phyloP scores from a whole-genome alignment of 2,329 filamentous ascomycete genomes.

The Alternaria sp. region DNA sequence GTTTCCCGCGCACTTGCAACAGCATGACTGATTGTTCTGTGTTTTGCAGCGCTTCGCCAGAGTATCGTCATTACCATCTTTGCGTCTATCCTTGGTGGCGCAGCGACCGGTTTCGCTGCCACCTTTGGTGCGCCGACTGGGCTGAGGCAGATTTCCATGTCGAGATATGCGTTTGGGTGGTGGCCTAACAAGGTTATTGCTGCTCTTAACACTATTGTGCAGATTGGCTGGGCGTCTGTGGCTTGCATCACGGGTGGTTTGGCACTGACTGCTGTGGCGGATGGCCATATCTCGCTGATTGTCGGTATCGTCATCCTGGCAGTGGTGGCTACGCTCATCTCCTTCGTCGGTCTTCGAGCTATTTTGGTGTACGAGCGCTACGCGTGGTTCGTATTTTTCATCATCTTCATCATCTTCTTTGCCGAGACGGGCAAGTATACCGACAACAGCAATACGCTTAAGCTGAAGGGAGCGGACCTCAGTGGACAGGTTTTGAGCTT shows the following conservation, averaged over 20 bases:
- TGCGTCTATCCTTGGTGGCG: conserved; percentile 50
- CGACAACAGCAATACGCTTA: conserved; percentile 45
- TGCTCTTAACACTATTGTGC: conserved; percentile 55
- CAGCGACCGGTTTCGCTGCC: conserved; percentile 51
- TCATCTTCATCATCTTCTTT: conserved; percentile 57
- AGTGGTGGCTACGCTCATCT: conserved; percentile 46
- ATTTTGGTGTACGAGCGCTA: conserved; percentile 58
- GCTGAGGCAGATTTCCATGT: conserved; percentile 53
- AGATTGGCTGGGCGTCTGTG: conserved; percentile 52
- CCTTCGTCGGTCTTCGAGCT: conserved; percentile 51
- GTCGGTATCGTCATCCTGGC: conserved; percentile 55
- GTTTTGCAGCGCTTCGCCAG: conserved; percentile 46
- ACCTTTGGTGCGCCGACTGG: conserved; percentile 52
- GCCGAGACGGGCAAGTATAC: conserved; percentile 55
- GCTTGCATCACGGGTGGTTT: conserved; percentile 53
- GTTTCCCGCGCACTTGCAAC: background rate
- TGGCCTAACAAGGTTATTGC: conserved; percentile 58
- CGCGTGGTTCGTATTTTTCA: conserved; percentile 56
- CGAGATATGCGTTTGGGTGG: conserved; percentile 59
- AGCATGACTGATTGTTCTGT: conserved; percentile 1
- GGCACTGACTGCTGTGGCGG: conserved; percentile 50
- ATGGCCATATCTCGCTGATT: conserved; percentile 52
- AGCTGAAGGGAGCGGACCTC: conserved; percentile 42
- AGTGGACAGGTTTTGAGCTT: conserved; percentile 39
- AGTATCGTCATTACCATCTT: conserved; percentile 51